Conservation (phyloP, 306 rosid genomes). For the Erythrophleum fordii region DNA sequence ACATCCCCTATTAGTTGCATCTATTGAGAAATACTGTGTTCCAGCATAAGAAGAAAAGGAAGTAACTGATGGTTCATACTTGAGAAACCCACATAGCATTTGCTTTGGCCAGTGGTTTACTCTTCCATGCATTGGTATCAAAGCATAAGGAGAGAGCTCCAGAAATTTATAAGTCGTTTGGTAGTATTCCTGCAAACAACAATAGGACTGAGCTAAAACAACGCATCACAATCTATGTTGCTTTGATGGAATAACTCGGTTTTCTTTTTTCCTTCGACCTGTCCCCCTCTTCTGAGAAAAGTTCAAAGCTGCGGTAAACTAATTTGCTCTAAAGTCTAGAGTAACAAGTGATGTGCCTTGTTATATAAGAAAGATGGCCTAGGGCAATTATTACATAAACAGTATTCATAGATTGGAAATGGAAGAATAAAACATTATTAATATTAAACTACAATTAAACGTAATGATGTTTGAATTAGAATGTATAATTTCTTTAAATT, state of each 20-base stretch:
- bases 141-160: conserved; percentile 73
- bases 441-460: no score
- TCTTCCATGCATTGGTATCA: conserved; percentile 86
- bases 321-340: no score
- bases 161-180: conserved; percentile 72
- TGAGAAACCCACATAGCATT: conserved; percentile 83
- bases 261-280: not conserved
- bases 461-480: not conserved
- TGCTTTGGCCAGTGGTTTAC: conserved; percentile 87
- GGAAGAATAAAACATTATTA: no score
- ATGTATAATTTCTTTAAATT: not conserved
- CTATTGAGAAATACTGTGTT: no score
- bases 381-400: not conserved
- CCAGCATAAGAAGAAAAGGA: not conserved
- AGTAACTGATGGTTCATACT: conserved; percentile 49
- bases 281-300: no score
- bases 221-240: not conserved
- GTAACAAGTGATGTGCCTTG: no score
- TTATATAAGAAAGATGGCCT: no score
- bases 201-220: conserved; percentile 11
- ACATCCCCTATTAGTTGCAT: no score
- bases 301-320: no score
- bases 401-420: not conserved
- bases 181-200: conserved; percentile 70
- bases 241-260: not conserved